Percentiles rank a stretch among this genome's conserved stretches.
phyloP scores from a whole-genome alignment of 2,329 filamentous ascomycete species.

The Truncatella angustata region DNA sequence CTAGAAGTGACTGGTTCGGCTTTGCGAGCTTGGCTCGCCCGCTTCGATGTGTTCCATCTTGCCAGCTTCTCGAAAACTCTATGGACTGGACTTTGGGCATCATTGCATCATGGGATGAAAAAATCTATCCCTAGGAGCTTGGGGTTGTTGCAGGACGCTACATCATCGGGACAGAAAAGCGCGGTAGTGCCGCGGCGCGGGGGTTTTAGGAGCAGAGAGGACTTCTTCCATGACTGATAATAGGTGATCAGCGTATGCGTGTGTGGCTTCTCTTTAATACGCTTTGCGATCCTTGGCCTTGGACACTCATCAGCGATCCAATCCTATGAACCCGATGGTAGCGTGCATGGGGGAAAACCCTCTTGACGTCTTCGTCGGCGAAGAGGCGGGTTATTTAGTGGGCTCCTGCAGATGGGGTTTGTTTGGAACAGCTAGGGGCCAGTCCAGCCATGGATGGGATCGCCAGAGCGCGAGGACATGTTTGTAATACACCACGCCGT shows the following conservation, averaged over 20 bases:
- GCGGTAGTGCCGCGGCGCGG: no score
- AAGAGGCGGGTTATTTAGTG: neutral
- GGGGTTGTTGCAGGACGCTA: neutral
- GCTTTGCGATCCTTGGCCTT: no score
- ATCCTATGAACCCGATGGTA: neutral
- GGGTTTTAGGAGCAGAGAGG: neutral
- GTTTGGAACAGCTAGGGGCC: neutral
- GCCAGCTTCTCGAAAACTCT: no score
- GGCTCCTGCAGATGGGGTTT: neutral
- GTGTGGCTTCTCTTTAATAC: neutral
- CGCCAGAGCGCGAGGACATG: neutral
- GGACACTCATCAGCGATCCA: neutral
- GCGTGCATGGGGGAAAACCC: neutral
- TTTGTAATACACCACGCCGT: neutral
- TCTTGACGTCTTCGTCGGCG: slow-evolving; percentile 1
- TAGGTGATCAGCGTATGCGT: neutral
- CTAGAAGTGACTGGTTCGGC: no score
- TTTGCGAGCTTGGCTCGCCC: no score
- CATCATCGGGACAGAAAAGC: neutral
- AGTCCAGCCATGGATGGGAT: neutral
- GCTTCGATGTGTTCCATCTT: no score
- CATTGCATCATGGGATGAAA: slow-evolving; percentile 6
- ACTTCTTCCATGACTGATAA: neutral
- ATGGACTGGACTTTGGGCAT: no score
- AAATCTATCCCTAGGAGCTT: neutral